Conservation (phyloP, 1,139 yeast species). For the Suhomyces choctaworum region DNA sequence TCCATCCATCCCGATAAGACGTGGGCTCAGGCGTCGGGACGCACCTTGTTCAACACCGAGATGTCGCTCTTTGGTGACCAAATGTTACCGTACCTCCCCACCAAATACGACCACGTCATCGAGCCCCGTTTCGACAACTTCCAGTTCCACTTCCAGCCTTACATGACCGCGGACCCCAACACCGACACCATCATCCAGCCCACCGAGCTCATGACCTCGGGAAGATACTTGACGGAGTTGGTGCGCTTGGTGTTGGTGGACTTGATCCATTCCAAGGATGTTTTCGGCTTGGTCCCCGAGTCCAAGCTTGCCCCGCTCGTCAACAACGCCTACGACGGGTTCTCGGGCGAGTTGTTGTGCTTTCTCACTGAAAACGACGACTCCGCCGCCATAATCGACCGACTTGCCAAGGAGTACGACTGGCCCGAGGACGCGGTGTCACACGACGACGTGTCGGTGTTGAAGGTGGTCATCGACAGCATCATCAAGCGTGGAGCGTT, state of each 20-base stretch:
- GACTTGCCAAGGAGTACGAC: conserved; percentile 24
- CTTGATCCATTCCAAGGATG: conserved; percentile 29
- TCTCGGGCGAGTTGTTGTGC: conserved; percentile 43
- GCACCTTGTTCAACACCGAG: conserved; percentile 40
- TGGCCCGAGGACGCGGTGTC: conserved; percentile 24
- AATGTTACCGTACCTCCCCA: conserved; percentile 31
- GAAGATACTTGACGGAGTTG: conserved; percentile 57
- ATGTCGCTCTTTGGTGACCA: conserved; percentile 43
- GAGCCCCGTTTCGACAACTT: conserved; percentile 35
- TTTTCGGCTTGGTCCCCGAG: conserved; percentile 28
- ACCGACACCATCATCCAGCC: conserved; percentile 51
- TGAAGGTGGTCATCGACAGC: conserved; percentile 30
- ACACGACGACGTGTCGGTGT: conserved; percentile 26
- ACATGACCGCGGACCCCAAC: conserved; percentile 33
- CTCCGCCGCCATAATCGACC: conserved; percentile 20
- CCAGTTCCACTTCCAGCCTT: conserved; percentile 32
- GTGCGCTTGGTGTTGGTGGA: conserved; percentile 44
- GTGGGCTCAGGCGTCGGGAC: conserved; percentile 17
- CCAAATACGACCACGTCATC: conserved; percentile 38
- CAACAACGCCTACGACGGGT: conserved; percentile 34
- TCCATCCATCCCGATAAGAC: conserved; percentile 25
- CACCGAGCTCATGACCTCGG: conserved; percentile 53
- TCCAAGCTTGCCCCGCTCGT: conserved; percentile 10
- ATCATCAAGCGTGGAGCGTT: conserved; percentile 44
- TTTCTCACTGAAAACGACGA: conserved; percentile 34